These are phyloP conservation scores for Strobilomyces confusus DNA, from an alignment of 768 basidiomycete genomes.

Conservation along the genomic window DNA sequence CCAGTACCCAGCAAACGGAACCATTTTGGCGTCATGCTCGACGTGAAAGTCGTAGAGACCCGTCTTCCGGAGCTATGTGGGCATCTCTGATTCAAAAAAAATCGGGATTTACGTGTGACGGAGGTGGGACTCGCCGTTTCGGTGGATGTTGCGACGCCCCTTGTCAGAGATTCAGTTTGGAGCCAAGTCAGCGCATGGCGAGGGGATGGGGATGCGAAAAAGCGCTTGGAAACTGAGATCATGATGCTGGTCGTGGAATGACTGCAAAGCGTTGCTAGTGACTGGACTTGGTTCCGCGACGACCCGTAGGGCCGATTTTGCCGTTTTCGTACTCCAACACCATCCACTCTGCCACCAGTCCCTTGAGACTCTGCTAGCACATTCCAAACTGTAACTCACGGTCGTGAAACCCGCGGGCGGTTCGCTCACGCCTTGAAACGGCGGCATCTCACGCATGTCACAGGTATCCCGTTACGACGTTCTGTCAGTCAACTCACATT, in stretches of 20 bases:
- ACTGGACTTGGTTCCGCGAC: neutral
- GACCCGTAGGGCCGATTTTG: conserved; percentile 6
- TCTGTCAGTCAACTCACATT: neutral
- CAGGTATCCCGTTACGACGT: neutral
- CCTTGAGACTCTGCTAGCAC: too few species aligned
- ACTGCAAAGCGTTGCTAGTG: neutral
- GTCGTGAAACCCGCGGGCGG: neutral
- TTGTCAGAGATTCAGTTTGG: conserved; percentile 1
- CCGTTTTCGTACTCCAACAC: neutral
- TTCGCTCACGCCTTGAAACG: conserved; percentile 1
- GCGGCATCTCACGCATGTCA: conserved; percentile 1
- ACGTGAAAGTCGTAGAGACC: conserved; percentile 88
- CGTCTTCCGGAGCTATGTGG: conserved; percentile 52
- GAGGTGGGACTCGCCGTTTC: conserved; percentile 14
- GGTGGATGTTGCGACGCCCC: conserved; percentile 19
- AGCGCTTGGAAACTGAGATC: conserved; percentile 5
- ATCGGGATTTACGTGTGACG: neutral
- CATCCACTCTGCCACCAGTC: too few species aligned
- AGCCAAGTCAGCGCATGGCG: neutral
- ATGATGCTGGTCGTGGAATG: conserved; percentile 11
- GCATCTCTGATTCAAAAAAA: neutral
- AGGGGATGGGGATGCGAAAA: neutral
- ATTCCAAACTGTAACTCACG: neutral
- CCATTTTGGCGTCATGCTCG: conserved; percentile 85
- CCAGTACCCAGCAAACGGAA: conserved; percentile 90